A percentile compares a stretch with the other conserved stretches of the same genome.
Evolutionary conservation across 2,329 filamentous ascomycete genomes (phyloP).

Genomic region (Leptographium lundbergii): DNA sequence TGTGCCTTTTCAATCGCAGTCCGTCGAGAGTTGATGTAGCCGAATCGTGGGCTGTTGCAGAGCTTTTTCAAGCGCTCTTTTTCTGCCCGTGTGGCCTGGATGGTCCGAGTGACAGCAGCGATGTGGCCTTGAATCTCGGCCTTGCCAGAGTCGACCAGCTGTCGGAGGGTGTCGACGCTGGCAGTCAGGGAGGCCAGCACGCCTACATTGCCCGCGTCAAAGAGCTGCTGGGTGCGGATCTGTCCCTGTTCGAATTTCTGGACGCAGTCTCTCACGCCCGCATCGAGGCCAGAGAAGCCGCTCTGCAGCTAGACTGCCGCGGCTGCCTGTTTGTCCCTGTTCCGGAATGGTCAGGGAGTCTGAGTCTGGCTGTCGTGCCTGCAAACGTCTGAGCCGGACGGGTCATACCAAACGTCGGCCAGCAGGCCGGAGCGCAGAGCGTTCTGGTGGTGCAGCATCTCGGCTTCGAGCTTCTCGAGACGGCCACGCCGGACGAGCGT

Average conservation of each 20-base stretch:
- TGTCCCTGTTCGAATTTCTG: background rate
- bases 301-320: background rate
- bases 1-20: background rate
- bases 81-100: background rate
- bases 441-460: background rate
- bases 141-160: background rate
- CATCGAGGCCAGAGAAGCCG: background rate
- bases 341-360: no score
- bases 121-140: background rate
- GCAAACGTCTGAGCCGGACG: background rate
- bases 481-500: background rate
- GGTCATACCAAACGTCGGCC: background rate
- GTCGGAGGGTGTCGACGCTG: background rate
- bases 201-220: background rate
- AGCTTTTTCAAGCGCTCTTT: background rate
- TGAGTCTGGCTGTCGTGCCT: no score
- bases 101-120: background rate
- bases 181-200: background rate
- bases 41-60: background rate
- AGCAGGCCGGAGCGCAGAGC: background rate
- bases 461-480: background rate
- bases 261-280: background rate
- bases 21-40: background rate
- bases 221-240: background rate
- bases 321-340: background rate